Conservation (phyloP, 345 rosid genomes). For the Pistacia atlantica region DNA sequence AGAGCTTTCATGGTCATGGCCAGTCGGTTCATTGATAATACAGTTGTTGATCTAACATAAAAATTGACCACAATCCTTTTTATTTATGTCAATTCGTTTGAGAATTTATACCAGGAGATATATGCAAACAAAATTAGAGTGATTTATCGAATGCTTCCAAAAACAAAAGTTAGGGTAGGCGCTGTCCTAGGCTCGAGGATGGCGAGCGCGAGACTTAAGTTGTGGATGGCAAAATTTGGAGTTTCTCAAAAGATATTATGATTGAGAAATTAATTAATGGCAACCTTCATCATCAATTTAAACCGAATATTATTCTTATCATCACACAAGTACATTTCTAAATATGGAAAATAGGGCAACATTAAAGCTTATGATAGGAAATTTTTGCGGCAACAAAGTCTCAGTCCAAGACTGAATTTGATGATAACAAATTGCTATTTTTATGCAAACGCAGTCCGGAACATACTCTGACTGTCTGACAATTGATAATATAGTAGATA, state of each 20-base stretch:
- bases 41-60: too few species aligned
- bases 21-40: neutral
- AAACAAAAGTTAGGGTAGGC: neutral
- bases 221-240: neutral
- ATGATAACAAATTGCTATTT: neutral
- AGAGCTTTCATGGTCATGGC: conserved; percentile 9
- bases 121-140: too few species aligned
- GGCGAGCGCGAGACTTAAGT: neutral
- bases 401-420: too few species aligned
- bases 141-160: neutral
- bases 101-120: too few species aligned
- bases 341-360: too few species aligned
- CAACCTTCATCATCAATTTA: too few species aligned
- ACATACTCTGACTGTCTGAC: neutral
- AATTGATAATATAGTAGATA: neutral
- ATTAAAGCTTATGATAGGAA: too few species aligned
- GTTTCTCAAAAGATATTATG: neutral
- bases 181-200: neutral
- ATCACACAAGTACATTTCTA: too few species aligned
- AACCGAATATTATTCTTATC: too few species aligned
- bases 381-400: too few species aligned
- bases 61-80: too few species aligned
- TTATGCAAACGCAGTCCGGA: neutral
- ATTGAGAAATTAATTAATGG: neutral
- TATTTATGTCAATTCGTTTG: too few species aligned